Base-by-base conservation (phyloP, 2,329 filamentous ascomycete species). In the Onygenales sp. region DNA sequence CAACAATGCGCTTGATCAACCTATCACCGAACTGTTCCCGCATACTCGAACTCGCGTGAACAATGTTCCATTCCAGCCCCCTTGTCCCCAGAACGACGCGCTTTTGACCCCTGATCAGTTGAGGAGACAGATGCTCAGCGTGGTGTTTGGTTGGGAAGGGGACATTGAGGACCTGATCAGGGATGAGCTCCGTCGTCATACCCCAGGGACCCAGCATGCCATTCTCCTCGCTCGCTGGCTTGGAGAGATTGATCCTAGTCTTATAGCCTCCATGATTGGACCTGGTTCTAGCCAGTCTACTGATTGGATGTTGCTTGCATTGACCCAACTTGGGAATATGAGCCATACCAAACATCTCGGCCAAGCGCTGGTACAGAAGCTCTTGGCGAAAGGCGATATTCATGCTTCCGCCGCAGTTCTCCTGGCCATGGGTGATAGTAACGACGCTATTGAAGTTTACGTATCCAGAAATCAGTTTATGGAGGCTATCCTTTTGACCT, bases 361-460 rank as follows among this genome's bases (percentile, higher is more conserved):
- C 1, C 86, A 92, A 54, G 85, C 89, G 2, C 95, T 95, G 61
- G 88, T 95, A 1, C 91, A 95, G 67, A 84, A 90, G 49, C 77
- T 98, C 1, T 78, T 98, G 1, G 90, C 94, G 67, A 88, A 85
- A 58, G 90, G 89, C 32, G 93, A 98, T 62, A 77, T 96, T 2
- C 91, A 98, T 65, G 89, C 89, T 0, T 90, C 93, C 4, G 91
- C 90, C 14, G 92, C 92, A 0, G 92, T 97, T 57, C 83, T 98
- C 69, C 83, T 98, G 36, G 90, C 91, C 11, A 83, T 98, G 70
- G 91, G 91, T 2, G 92, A 97, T 65, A 78, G 88, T 61, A 92
- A 94, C 59, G 92, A 98, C 67, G 93, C 93, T 0, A 91, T 98
- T 55, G 93, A 98, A 69, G 86, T 96, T 33, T 98, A 98, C 63